Evolutionary conservation across 2,329 filamentous ascomycete genomes (phyloP), one percentile per base, ranked within the genome.

Genomic region (Eutypa lata): DNA sequence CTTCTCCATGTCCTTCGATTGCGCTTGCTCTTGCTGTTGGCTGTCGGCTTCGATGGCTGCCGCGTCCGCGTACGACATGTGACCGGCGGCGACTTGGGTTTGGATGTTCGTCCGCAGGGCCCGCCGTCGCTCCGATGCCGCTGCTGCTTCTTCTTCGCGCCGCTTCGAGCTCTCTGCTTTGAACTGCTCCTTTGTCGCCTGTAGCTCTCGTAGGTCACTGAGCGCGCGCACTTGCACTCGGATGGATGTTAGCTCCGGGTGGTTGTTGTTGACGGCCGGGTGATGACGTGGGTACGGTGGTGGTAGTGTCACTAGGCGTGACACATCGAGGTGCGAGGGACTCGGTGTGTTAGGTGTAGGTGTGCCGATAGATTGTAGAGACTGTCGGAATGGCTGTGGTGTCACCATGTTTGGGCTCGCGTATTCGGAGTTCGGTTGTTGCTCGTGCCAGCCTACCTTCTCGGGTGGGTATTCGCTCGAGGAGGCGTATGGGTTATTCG

Each of bases 281-380:
- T 97, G 89, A 65, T 97, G 93, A 7, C 93, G 87, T 1, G 94
- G 94, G 68, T 96, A 97, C 2, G 94, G 90, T 1, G 94, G 94
- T 8, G 94, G 94, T 28, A 99, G 78, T 0, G 94, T 97, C 4
- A 99, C 89, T 1, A 99, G 82, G 26, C 94, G 83, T 3, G 94
- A 97, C 24, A 97, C 88, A 65, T 99, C 93, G 3, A 97, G 74
- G 53, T 84, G 84, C 62, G 79, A 72, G 33, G 73, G 76, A 55
- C 65, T 75, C 26, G 76, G 75, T 2, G 73, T 77, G 42, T 72
- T 76, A 3, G 77, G 79, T 51, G 71, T 72, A 2, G 75, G 72
- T 3, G 73, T 38, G 13, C 35, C 35, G 35, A 38, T 75, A 1
- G 65, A 38, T 38, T 7, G 13, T 2, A 71, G 53, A 0, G 78